Evolutionary conservation across 2,329 filamentous ascomycete species (phyloP).

Genomic region (Xylaria multiplex): DNA sequence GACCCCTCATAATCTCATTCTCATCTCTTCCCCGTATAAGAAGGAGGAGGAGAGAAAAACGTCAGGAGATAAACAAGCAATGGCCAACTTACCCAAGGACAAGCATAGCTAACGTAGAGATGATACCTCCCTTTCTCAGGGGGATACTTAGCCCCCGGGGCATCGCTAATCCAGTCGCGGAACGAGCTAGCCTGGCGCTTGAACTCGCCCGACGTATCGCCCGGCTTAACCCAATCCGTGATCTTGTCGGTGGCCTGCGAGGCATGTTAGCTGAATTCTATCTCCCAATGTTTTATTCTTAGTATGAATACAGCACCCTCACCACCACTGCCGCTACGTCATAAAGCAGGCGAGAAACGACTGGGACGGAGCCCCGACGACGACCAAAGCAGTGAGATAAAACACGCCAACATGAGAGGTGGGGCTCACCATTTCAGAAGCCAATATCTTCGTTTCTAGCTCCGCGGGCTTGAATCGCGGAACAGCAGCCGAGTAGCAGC

Average conservation of each 20-base stretch:
- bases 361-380: too few relatives aligned
- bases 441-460: neutral
- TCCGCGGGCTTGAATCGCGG: neutral
- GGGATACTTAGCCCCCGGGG: conserved; percentile 78
- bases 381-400: neutral
- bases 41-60: too few relatives aligned
- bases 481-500: neutral
- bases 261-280: neutral
- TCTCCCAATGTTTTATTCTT: too few relatives aligned
- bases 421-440: conserved; percentile 42
- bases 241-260: conserved; percentile 60
- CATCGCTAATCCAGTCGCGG: conserved; percentile 79
- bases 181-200: conserved; percentile 88
- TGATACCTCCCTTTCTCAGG: conserved; percentile 92
- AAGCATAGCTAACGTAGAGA: conserved; percentile 93
- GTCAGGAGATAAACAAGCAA: neutral
- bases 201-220: conserved; percentile 87
- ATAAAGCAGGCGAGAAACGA: neutral
- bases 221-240: conserved; percentile 83
- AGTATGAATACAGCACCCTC: neutral
- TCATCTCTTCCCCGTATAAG: too few relatives aligned
- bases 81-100: conserved; percentile 74
- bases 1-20: too few relatives aligned
- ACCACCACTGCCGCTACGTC: too few relatives aligned
- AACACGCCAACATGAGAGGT: too few relatives aligned